Conservation (phyloP, 2,329 filamentous ascomycete species). For the Exophiala alcalophila region DNA sequence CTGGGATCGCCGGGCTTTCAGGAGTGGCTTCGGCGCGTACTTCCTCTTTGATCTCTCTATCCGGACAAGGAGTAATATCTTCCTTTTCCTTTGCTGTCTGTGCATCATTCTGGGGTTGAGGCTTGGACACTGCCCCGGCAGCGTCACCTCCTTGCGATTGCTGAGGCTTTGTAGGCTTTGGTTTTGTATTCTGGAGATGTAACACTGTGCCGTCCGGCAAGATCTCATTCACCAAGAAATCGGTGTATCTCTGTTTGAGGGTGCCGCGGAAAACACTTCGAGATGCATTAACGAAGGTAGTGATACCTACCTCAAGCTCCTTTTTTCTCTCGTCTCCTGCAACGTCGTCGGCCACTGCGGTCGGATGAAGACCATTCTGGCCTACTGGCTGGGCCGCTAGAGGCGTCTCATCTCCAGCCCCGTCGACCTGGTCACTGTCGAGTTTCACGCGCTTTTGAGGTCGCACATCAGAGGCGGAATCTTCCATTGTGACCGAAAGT, state of each 20-base stretch:
- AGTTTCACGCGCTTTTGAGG: slow-evolving; percentile 29
- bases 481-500: slow-evolving; percentile 10
- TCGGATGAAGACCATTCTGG: too few relatives aligned
- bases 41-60: too few relatives aligned
- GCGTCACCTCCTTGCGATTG: too few relatives aligned
- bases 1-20: too few relatives aligned
- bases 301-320: slow-evolving; percentile 58
- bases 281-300: slow-evolving; percentile 58
- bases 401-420: neutral
- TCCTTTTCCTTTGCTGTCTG: neutral
- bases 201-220: slow-evolving; percentile 70
- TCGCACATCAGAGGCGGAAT: neutral
- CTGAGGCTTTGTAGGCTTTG: too few relatives aligned
- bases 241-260: slow-evolving; percentile 77
- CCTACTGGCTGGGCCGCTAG: neutral
- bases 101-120: neutral
- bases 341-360: slow-evolving; percentile 1
- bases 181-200: slow-evolving; percentile 58
- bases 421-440: slow-evolving; percentile 13
- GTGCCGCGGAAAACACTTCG: slow-evolving; percentile 60
- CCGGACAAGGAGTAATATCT: too few relatives aligned
- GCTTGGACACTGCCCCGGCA: too few relatives aligned
- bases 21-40: too few relatives aligned
- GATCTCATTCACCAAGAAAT: slow-evolving; percentile 92
- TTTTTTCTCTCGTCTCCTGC: slow-evolving; percentile 29